These are phyloP conservation scores for Chlorella vulgaris DNA, from an alignment of 139 green algal genomes.

Conservation along the genomic window DNA sequence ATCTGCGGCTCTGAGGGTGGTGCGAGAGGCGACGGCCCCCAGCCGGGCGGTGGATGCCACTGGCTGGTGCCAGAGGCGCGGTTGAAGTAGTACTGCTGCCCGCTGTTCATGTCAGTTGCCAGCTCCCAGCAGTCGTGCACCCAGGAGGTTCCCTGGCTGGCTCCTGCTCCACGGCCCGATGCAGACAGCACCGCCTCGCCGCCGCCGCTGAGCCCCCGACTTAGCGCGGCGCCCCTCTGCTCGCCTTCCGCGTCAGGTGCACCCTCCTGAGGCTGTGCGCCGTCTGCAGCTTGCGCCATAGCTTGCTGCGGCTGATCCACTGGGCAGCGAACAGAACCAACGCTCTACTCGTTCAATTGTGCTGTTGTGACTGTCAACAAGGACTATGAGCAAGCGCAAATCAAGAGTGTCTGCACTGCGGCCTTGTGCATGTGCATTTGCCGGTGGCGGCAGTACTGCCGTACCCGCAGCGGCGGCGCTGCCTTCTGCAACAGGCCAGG, in stretches of 20 bases:
- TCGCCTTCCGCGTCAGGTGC: too few species aligned
- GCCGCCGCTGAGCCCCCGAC: background rate
- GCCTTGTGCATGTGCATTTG: background rate
- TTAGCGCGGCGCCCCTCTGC: too few species aligned
- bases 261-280: background rate
- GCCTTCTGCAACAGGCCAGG: too few species aligned
- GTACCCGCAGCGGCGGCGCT: too few species aligned
- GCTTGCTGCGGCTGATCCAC: background rate
- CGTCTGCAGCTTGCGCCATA: background rate
- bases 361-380: too few species aligned
- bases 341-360: too few species aligned
- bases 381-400: background rate
- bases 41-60: constrained; percentile 7
- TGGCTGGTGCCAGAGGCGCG: constrained; percentile 9
- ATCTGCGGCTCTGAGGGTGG: background rate
- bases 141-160: background rate
- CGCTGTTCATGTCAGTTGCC: constrained; percentile 4
- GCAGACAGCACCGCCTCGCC: too few species aligned
- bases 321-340: too few species aligned
- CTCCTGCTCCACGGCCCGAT: background rate
- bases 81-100: constrained; percentile 20
- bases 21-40: background rate
- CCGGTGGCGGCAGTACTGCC: too few species aligned
- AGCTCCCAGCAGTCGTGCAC: constrained; percentile 23
- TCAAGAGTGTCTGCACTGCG: background rate